Conservation (phyloP, 306 rosid genomes). For the Cucumis sativus region DNA sequence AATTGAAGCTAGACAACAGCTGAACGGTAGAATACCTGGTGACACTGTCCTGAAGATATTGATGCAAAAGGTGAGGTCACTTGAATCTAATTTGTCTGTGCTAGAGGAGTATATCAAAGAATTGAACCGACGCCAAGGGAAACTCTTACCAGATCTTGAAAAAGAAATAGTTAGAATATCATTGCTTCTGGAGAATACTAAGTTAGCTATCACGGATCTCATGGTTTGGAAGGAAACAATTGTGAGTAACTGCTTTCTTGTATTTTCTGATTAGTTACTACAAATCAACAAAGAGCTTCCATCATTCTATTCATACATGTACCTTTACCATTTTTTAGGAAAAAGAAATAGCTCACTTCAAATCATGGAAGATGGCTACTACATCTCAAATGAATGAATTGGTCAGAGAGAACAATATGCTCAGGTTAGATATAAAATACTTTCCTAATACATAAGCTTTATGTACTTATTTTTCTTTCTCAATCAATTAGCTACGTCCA, state of each 20-base stretch:
- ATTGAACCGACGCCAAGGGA: constrained; percentile 39
- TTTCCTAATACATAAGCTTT: neutral
- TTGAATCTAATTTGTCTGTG: constrained; percentile 58
- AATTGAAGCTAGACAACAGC: constrained; percentile 47
- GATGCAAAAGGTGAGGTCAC: constrained; percentile 78
- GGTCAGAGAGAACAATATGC: constrained; percentile 41
- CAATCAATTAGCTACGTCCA: neutral
- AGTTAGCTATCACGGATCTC: constrained; percentile 40
- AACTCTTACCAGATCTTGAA: constrained; percentile 41
- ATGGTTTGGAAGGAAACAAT: constrained; percentile 31
- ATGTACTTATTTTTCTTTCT: neutral
- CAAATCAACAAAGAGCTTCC: neutral
- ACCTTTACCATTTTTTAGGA: constrained; percentile 31
- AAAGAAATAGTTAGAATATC: constrained; percentile 44
- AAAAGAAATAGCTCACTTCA: constrained; percentile 37
- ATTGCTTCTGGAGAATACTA: constrained; percentile 44
- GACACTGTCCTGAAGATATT: constrained; percentile 84
- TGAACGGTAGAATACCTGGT: constrained; percentile 67
- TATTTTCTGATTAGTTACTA: neutral
- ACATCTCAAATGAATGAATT: constrained; percentile 45
- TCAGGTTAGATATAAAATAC: constrained; percentile 34
- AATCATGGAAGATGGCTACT: constrained; percentile 53
- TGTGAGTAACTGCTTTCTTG: constrained; percentile 22
- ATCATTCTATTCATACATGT: constrained; percentile 1
- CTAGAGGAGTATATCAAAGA: constrained; percentile 63